Evolutionary conservation across 1,139 yeast genomes (phyloP).

Genomic region (Geotrichum bryndzae): DNA sequence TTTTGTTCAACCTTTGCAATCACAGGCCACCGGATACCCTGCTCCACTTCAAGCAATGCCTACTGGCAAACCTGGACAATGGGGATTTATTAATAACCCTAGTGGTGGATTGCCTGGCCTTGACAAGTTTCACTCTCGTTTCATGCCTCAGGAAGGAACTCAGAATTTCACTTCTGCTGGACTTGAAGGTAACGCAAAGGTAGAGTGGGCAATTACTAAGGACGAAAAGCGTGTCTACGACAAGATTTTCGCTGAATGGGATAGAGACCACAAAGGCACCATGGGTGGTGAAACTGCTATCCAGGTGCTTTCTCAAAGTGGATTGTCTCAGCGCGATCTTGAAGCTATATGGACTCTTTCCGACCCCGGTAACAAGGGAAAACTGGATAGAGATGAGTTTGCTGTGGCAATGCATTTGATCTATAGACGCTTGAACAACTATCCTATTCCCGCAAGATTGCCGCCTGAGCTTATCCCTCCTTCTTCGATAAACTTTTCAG

Average conservation of each 20-base stretch:
- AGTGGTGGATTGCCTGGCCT: constrained; percentile 73
- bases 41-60: constrained; percentile 38
- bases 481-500: constrained; percentile 55
- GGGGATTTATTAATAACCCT: constrained; percentile 75
- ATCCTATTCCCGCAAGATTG: constrained; percentile 58
- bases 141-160: constrained; percentile 61
- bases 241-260: constrained; percentile 86
- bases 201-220: constrained; percentile 73
- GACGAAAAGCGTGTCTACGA: constrained; percentile 86
- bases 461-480: constrained; percentile 68
- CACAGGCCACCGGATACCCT: constrained; percentile 40
- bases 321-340: constrained; percentile 75
- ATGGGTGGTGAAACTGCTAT: constrained; percentile 84
- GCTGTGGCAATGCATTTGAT: constrained; percentile 93
- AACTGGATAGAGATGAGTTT: constrained; percentile 76
- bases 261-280: constrained; percentile 57
- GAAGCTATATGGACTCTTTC: constrained; percentile 91
- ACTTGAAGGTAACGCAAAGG: constrained; percentile 34
- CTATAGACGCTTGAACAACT: constrained; percentile 75
- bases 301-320: constrained; percentile 82
- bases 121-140: constrained; percentile 66
- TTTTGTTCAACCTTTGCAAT: constrained; percentile 29
- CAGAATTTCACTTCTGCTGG: constrained; percentile 30
- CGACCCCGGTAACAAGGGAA: constrained; percentile 83
- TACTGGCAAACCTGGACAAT: constrained; percentile 73